Conservation (phyloP, 352 stramenopile genomes). For the Proteromonas lacertae region DNA sequence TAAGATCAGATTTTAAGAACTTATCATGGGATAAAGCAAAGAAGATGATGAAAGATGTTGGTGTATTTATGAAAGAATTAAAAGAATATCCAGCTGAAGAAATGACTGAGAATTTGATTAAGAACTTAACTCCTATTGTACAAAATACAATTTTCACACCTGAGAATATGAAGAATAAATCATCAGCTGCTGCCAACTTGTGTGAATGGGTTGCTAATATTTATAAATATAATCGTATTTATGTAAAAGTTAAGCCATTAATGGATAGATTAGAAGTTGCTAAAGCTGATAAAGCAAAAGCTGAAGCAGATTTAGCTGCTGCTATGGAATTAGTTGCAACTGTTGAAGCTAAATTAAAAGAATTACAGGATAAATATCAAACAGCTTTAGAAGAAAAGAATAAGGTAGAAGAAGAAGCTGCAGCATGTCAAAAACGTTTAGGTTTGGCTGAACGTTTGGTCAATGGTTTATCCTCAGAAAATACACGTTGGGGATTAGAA, state of each 20-base stretch:
- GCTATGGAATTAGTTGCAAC: conserved; percentile 59
- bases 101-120: conserved; percentile 38
- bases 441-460: conserved; percentile 40
- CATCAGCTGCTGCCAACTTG: conserved; percentile 37
- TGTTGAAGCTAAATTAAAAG: conserved; percentile 41
- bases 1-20: conserved; percentile 63
- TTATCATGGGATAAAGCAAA: conserved; percentile 69
- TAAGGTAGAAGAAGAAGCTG: conserved; percentile 6
- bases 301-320: conserved; percentile 54
- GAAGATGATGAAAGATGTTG: conserved; percentile 67
- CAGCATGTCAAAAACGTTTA: conserved; percentile 25
- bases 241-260: conserved; percentile 56
- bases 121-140: conserved; percentile 47
- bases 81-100: conserved; percentile 55
- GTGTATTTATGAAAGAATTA: conserved; percentile 47
- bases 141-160: conserved; percentile 42
- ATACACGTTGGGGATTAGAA: conserved; percentile 40
- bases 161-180: conserved; percentile 64
- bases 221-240: conserved; percentile 55
- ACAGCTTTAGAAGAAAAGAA: conserved; percentile 12
- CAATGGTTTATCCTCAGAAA: conserved; percentile 32
- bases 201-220: conserved; percentile 70
- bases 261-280: conserved; percentile 40
- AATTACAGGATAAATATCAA: conserved; percentile 24
- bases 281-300: conserved; percentile 26